Percentiles rank a stretch among this genome's conserved stretches.
phyloP scores from a whole-genome alignment of 371 early-diverging fungal species.

The Mortierella sp. region DNA sequence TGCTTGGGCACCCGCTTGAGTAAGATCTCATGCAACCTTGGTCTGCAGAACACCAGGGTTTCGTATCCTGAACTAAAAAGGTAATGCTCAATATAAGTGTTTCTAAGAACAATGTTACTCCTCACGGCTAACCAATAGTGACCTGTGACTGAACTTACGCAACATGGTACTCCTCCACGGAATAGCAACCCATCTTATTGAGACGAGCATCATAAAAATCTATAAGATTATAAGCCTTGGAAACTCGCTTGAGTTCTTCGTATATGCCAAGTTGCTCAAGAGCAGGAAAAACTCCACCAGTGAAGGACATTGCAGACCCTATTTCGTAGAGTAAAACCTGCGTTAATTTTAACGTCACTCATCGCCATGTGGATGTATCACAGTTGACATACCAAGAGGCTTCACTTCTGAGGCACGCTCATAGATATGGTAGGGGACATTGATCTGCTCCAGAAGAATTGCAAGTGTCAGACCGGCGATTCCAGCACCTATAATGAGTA shows the following conservation, averaged over 20 bases:
- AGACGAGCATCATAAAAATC: too few relatives aligned
- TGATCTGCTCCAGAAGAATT: constrained; percentile 5
- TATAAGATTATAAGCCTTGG: too few relatives aligned
- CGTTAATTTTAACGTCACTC: not conserved
- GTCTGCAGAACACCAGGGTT: not conserved
- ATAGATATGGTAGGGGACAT: constrained; percentile 6
- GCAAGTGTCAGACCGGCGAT: constrained; percentile 11
- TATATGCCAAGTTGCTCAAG: too few relatives aligned
- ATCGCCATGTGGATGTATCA: not conserved
- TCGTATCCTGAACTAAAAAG: not conserved
- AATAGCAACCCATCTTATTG: too few relatives aligned
- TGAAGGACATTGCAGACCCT: not conserved
- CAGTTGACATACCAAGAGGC: constrained; percentile 1
- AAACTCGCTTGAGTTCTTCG: too few relatives aligned
- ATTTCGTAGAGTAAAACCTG: not conserved
- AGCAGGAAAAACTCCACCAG: not conserved
- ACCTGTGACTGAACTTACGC: too few relatives aligned
- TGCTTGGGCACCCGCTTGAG: constrained; percentile 13
- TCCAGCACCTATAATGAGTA: constrained; percentile 17
- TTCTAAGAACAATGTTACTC: too few relatives aligned
- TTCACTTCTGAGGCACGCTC: not conserved
- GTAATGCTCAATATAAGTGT: too few relatives aligned
- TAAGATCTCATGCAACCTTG: constrained; percentile 13
- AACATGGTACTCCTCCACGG: too few relatives aligned
- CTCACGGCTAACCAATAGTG: too few relatives aligned